Evolutionary conservation across 306 rosid species (phyloP), one percentile per base, ranked within the genome.

Genomic region (Casuarina glauca): DNA sequence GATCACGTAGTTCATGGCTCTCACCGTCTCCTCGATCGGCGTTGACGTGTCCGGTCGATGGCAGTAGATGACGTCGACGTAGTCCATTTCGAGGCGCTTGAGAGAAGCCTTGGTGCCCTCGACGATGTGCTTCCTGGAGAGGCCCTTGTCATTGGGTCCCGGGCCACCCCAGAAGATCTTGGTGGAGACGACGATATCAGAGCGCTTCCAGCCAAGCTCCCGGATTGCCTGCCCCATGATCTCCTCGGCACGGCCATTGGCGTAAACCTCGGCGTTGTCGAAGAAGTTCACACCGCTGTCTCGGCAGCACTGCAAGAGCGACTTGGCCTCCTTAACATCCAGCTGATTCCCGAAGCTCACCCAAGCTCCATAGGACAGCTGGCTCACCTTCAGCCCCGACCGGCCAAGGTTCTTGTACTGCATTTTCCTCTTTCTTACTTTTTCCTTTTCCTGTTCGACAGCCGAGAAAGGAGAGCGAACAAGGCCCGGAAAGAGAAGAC

Each of bases 211-310:
- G 0, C 98, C 99, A 0, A 96, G 89, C 61, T 90, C 96, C 0
- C 97, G 90, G 11, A 96, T 88, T 38, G 99, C 96, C 61, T 96
- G 99, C 0, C 99, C 99, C 99, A 96, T 96, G 87, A 96, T 96
- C 86, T 96, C 99, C 79, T 96, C 99, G 1, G 99, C 98, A 0
- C 99, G 83, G 17, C 99, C 99, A 57, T 89, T 91, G 20, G 99
- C 99, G 86, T 93, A 96, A 71, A 96, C 96, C 82, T 96, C 99
- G 17, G 99, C 99, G 86, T 96, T 96, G 91, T 96, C 99, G 93
- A 96, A 96, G 96, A 96, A 96, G 81, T 96, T 96, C 10, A 96
- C 99, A 76, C 99, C 99, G 79, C 85, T 58, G 73, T 96, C 97
- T 11, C 97, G 92, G 86, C 99, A 96, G 67, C 96, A 91, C 60